Evolutionary conservation across 2,329 filamentous ascomycete species (phyloP).

Genomic region (Juglanconis sp.): DNA sequence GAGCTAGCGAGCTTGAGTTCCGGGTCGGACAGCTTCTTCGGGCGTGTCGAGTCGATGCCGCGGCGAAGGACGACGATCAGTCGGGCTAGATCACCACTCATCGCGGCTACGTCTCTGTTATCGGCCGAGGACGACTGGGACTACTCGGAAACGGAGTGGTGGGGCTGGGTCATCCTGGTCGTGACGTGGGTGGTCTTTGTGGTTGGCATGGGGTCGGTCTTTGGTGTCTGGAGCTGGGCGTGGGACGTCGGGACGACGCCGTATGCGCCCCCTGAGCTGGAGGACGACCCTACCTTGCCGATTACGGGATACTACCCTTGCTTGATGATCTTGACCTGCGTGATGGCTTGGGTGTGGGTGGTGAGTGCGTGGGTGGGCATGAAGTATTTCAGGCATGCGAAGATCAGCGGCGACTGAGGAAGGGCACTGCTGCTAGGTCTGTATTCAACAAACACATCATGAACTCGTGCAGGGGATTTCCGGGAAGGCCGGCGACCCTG

Average conservation of each 20-base stretch:
- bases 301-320: slow-evolving; percentile 98
- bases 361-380: slow-evolving; percentile 96
- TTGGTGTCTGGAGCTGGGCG: slow-evolving; percentile 96
- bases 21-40: slow-evolving; percentile 63
- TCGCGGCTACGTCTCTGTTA: slow-evolving; percentile 47
- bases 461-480: too few species aligned
- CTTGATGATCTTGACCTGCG: slow-evolving; percentile 83
- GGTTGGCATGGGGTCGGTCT: slow-evolving; percentile 90
- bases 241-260: slow-evolving; percentile 98
- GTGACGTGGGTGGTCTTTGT: slow-evolving; percentile 97
- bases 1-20: slow-evolving; percentile 46
- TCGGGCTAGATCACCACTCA: slow-evolving; percentile 57
- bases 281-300: slow-evolving; percentile 90
- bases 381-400: slow-evolving; percentile 98
- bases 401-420: slow-evolving; percentile 67
- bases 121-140: slow-evolving; percentile 66
- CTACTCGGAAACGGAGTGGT: slow-evolving; percentile 94
- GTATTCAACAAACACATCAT: too few species aligned
- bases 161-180: slow-evolving; percentile 90
- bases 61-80: slow-evolving; percentile 45
- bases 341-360: slow-evolving; percentile 99
- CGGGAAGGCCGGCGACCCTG: too few species aligned
- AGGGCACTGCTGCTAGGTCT: too few species aligned
- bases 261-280: slow-evolving; percentile 89
- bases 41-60: slow-evolving; percentile 37